Percentiles rank a stretch among this genome's conserved stretches.
phyloP scores from a whole-genome alignment of 192 early-diverging fungal species.

The Linderina pennispora region DNA sequence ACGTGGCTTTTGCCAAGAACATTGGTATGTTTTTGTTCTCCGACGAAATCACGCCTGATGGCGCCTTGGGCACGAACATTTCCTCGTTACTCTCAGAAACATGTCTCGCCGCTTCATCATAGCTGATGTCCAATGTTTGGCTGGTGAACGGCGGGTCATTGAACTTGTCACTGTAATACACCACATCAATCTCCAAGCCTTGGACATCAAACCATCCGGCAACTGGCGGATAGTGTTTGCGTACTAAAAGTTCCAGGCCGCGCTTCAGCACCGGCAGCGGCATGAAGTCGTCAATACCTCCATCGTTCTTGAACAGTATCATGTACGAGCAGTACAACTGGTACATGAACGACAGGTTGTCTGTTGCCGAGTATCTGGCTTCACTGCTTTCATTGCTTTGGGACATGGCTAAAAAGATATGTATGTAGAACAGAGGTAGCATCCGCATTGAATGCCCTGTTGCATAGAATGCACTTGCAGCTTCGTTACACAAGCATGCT shows the following conservation, averaged over 20 bases:
- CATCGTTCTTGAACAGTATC: slow-evolving; percentile 21
- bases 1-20: slow-evolving; percentile 33
- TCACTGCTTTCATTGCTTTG: slow-evolving; percentile 1
- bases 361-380: slow-evolving; percentile 20
- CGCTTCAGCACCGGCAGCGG: slow-evolving; percentile 6
- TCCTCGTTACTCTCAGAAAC: slow-evolving; percentile 24
- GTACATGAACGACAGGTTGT: slow-evolving; percentile 41
- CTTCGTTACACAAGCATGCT: no score
- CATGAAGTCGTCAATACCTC: slow-evolving; percentile 9
- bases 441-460: no score
- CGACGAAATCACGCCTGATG: slow-evolving; percentile 3
- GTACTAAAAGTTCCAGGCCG: slow-evolving; percentile 15
- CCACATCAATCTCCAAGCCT: slow-evolving; percentile 24
- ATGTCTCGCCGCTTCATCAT: slow-evolving; percentile 2
- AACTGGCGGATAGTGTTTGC: slow-evolving; percentile 32
- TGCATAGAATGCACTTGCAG: no score
- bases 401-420: slow-evolving; percentile 1
- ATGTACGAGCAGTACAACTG: slow-evolving; percentile 47
- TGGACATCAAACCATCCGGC: slow-evolving; percentile 30
- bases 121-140: slow-evolving; percentile 21
- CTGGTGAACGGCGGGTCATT: slow-evolving; percentile 33
- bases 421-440: no score
- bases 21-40: slow-evolving; percentile 25
- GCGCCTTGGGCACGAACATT: slow-evolving; percentile 21
- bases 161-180: slow-evolving; percentile 16